Percentiles rank a stretch among this genome's conserved stretches.
Conservation (phyloP, 2,329 filamentous ascomycete species). For the Alternaria sp. region DNA sequence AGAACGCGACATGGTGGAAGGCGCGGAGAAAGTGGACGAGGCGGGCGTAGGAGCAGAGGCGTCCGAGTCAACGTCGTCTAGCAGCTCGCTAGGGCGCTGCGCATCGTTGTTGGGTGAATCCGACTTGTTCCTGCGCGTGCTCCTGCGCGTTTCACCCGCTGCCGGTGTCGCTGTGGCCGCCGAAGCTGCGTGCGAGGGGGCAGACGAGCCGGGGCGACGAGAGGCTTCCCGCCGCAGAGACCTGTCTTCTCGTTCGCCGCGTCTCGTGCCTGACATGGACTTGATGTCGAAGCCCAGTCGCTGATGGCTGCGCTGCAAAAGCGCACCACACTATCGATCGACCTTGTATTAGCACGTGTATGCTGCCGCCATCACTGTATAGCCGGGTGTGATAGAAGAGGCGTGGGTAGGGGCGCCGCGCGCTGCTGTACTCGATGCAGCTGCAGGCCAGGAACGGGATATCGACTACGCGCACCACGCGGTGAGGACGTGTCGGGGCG, state of each 20-base stretch:
- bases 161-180: slow-evolving; percentile 20
- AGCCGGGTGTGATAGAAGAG: slow-evolving; percentile 11
- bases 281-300: slow-evolving; percentile 77
- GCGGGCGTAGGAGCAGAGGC: slow-evolving; percentile 65
- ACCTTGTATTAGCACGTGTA: slow-evolving; percentile 26
- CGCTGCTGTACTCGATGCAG: slow-evolving; percentile 26
- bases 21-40: slow-evolving; percentile 73
- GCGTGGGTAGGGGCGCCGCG: slow-evolving; percentile 11
- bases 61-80: slow-evolving; percentile 73
- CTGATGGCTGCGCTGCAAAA: slow-evolving; percentile 74
- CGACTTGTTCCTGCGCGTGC: slow-evolving; percentile 23
- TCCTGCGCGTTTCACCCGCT: slow-evolving; percentile 18
- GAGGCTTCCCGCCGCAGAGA: slow-evolving; percentile 31
- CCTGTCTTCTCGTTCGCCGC: slow-evolving; percentile 33
- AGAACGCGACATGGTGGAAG: slow-evolving; percentile 60
- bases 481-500: slow-evolving; percentile 30
- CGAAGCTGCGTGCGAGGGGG: slow-evolving; percentile 19
- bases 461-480: slow-evolving; percentile 37
- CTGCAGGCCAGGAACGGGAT: slow-evolving; percentile 28
- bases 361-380: slow-evolving; percentile 37
- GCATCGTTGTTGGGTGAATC: slow-evolving; percentile 39
- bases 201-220: slow-evolving; percentile 33
- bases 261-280: slow-evolving; percentile 62
- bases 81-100: slow-evolving; percentile 62
- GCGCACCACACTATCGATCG: slow-evolving; percentile 75